These are phyloP conservation scores for Rhynchosporium graminicola DNA, from an alignment of 2,329 filamentous ascomycete genomes.

Conservation along the genomic window DNA sequence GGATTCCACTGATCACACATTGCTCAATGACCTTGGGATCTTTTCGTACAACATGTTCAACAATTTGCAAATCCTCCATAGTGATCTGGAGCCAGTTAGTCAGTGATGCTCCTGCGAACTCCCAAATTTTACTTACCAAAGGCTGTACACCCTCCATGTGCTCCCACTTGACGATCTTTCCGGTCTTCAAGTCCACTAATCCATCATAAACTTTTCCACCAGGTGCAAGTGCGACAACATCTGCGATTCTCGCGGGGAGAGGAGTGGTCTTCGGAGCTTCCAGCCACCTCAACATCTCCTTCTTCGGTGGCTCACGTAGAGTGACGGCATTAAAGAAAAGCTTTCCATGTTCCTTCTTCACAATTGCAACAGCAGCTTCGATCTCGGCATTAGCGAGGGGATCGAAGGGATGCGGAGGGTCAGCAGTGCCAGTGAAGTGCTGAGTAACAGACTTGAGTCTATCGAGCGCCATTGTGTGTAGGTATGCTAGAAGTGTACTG, in stretches of 20 bases:
- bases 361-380: constrained; percentile 64
- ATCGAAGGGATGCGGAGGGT: constrained; percentile 71
- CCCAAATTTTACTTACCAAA: constrained; percentile 55
- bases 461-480: constrained; percentile 57
- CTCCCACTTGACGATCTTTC: constrained; percentile 73
- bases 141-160: constrained; percentile 77
- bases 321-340: constrained; percentile 87
- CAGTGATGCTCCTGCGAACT: constrained; percentile 17
- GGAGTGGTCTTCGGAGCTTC: constrained; percentile 60
- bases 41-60: constrained; percentile 73
- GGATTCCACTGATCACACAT: constrained; percentile 79
- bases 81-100: constrained; percentile 62
- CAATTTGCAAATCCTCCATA: constrained; percentile 82
- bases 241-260: constrained; percentile 71
- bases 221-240: constrained; percentile 78
- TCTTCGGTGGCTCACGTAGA: constrained; percentile 82
- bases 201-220: constrained; percentile 83
- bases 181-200: constrained; percentile 69
- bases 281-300: constrained; percentile 79
- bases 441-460: constrained; percentile 63
- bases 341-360: constrained; percentile 68
- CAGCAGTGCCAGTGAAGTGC: constrained; percentile 57
- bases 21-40: constrained; percentile 90
- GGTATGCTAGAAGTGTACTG: neutral
- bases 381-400: constrained; percentile 75